Conservation (phyloP, 106 monocot species). For the Amphibolis antarctica region DNA sequence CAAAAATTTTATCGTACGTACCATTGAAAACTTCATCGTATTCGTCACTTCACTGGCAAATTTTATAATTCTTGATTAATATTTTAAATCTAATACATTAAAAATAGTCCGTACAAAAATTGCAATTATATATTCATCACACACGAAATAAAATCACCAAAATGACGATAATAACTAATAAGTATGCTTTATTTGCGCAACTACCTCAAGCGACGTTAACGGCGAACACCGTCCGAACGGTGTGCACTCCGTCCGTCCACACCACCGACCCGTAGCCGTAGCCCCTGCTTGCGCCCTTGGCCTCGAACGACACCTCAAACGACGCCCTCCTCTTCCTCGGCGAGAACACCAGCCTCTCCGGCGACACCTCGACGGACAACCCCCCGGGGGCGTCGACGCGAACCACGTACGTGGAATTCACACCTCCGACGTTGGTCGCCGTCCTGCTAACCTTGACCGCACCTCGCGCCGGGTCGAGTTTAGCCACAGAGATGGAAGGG, state of each 20-base stretch:
- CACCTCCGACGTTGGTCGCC: constrained; percentile 62
- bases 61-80: no score
- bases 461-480: constrained; percentile 14
- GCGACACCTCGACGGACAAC: constrained; percentile 40
- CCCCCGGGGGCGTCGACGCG: constrained; percentile 42
- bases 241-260: constrained; percentile 74
- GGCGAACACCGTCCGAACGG: constrained; percentile 49
- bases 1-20: no score
- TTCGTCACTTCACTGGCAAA: no score
- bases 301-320: constrained; percentile 53
- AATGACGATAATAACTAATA: no score
- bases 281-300: constrained; percentile 35
- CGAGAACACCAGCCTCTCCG: constrained; percentile 44
- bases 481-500: constrained; percentile 66
- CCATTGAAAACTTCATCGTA: no score
- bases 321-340: constrained; percentile 32
- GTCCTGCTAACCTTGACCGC: constrained; percentile 34
- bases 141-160: no score
- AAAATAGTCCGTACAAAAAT: no score
- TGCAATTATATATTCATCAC: no score
- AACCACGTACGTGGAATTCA: constrained; percentile 44
- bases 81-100: no score
- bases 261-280: constrained; percentile 50
- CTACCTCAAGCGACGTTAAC: constrained; percentile 40
- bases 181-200: no score